Conservation (phyloP, 2,329 filamentous ascomycete species). For the Fusarium sp. region DNA sequence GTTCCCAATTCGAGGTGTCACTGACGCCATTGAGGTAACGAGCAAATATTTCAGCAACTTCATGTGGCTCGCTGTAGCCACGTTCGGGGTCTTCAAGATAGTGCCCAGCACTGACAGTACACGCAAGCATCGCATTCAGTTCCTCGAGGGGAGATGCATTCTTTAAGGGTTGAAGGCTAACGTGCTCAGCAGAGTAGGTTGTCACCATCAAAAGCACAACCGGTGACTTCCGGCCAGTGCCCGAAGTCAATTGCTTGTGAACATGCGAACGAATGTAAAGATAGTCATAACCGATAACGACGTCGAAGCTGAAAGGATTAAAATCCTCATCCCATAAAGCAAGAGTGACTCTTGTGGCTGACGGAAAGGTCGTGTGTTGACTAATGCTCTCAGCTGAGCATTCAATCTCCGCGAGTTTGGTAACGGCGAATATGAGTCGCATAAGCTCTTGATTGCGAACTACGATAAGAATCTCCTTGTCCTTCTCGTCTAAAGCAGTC, state of each 20-base stretch:
- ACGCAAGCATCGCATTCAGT: slow-evolving; percentile 59
- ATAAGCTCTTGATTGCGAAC: slow-evolving; percentile 62
- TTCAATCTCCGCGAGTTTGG: slow-evolving; percentile 55
- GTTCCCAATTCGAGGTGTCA: slow-evolving; percentile 58
- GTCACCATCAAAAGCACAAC: slow-evolving; percentile 63
- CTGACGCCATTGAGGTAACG: slow-evolving; percentile 56
- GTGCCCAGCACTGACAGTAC: slow-evolving; percentile 51
- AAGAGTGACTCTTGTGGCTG: slow-evolving; percentile 56
- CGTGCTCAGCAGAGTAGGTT: slow-evolving; percentile 66
- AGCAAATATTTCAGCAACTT: slow-evolving; percentile 61
- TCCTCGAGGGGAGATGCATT: slow-evolving; percentile 56
- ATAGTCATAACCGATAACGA: slow-evolving; percentile 65
- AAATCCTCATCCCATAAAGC: slow-evolving; percentile 55
- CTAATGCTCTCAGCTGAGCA: slow-evolving; percentile 51
- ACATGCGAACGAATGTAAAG: slow-evolving; percentile 58
- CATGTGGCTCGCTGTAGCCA: slow-evolving; percentile 57
- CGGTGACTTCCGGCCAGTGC: slow-evolving; percentile 49
- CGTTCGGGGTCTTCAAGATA: slow-evolving; percentile 57
- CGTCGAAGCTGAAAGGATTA: slow-evolving; percentile 58
- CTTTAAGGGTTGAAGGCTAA: slow-evolving; percentile 59
- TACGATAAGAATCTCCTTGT: slow-evolving; percentile 65
- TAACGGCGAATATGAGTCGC: slow-evolving; percentile 63
- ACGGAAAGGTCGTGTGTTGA: slow-evolving; percentile 49
- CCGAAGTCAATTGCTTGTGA: slow-evolving; percentile 37
- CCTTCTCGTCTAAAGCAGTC: slow-evolving; percentile 53